Evolutionary conservation across 495 filamentous ascomycete species (phyloP).

Genomic region (Talaromyces ruber): DNA sequence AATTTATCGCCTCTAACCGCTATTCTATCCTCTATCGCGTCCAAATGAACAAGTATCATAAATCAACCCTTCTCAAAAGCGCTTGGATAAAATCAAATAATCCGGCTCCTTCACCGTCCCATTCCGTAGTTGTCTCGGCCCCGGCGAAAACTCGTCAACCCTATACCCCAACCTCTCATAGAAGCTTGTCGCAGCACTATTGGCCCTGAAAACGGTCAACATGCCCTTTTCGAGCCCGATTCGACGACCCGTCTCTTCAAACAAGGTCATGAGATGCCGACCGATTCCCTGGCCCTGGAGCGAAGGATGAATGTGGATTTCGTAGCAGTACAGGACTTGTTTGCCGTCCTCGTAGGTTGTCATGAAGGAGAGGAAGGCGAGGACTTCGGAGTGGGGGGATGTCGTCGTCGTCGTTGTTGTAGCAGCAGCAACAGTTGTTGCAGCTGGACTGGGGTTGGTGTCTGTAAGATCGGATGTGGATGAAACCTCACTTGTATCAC

Average conservation of each 20-base stretch:
- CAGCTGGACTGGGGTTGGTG: neutral
- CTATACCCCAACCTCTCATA: slow-evolving; percentile 62
- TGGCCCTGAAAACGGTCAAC: slow-evolving; percentile 74
- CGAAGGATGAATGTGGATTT: slow-evolving; percentile 60
- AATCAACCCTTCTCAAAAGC: neutral
- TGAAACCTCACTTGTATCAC: neutral
- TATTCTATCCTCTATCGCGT: slow-evolving; percentile 1
- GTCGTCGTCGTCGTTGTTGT: slow-evolving; percentile 1
- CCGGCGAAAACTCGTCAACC: slow-evolving; percentile 58
- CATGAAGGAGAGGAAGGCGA: slow-evolving; percentile 75
- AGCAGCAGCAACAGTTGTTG: neutral
- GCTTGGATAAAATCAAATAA: slow-evolving; percentile 66
- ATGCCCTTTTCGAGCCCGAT: slow-evolving; percentile 61
- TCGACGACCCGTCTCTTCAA: slow-evolving; percentile 33
- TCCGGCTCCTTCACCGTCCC: slow-evolving; percentile 56
- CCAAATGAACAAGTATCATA: neutral
- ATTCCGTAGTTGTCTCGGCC: slow-evolving; percentile 50
- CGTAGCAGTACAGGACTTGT: slow-evolving; percentile 78
- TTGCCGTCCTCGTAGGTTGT: slow-evolving; percentile 68
- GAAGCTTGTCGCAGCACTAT: slow-evolving; percentile 51
- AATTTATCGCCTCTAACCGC: neutral
- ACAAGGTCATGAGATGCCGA: slow-evolving; percentile 25
- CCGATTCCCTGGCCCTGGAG: slow-evolving; percentile 43
- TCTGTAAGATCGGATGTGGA: neutral
- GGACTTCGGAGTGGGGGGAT: slow-evolving; percentile 2